phyloP scores from a whole-genome alignment of 257 asterid genomes.

The Solanum gracilifrons region DNA sequence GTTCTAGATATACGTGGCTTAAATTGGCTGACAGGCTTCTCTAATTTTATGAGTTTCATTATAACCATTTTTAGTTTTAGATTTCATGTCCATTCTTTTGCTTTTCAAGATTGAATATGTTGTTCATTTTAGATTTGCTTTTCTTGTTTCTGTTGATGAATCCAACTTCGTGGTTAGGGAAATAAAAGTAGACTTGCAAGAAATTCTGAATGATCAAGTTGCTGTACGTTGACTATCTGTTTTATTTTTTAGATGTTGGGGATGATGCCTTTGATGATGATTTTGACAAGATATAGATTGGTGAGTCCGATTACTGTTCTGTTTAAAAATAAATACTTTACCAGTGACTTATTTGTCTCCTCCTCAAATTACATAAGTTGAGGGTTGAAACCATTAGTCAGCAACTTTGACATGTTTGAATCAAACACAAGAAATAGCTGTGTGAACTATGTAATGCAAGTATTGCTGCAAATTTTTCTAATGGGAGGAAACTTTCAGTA shows the following conservation, averaged over 20 bases:
- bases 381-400: background rate
- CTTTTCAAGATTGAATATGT: background rate
- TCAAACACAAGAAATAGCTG: background rate
- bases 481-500: background rate
- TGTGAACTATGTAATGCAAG: background rate
- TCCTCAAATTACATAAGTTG: background rate
- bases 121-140: background rate
- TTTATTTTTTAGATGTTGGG: slow-evolving; percentile 55
- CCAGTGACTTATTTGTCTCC: background rate
- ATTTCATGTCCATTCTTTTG: background rate
- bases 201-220: background rate
- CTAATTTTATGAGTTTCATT: background rate
- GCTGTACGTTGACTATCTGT: background rate
- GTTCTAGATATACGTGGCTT: background rate
- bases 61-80: background rate
- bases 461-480: background rate
- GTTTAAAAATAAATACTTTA: background rate
- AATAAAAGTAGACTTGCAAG: background rate
- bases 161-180: background rate
- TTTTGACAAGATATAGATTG: slow-evolving; percentile 64
- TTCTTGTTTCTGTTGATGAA: background rate
- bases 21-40: background rate
- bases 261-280: slow-evolving; percentile 69
- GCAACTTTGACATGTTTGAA: background rate
- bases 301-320: slow-evolving; percentile 11